These are phyloP conservation scores for Penicillium robsamsonii DNA, from an alignment of 495 filamentous ascomycete species.

Conservation along the genomic window DNA sequence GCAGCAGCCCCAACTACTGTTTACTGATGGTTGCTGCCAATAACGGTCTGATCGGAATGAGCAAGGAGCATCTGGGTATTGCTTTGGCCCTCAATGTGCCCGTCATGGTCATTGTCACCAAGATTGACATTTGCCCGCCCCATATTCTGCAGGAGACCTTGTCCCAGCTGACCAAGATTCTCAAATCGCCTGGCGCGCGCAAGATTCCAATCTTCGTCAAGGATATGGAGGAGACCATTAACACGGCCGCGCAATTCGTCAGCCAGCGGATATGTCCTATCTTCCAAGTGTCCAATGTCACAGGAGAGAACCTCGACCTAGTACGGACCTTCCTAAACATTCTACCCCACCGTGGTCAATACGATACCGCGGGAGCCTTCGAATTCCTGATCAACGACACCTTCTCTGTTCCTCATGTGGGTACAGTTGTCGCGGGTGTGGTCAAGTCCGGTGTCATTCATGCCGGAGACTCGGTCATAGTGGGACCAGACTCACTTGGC, in stretches of 20 bases:
- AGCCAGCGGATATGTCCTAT: slow-evolving; percentile 93
- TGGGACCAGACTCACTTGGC: slow-evolving; percentile 89
- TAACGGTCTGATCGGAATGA: slow-evolving; percentile 96
- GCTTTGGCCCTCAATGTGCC: slow-evolving; percentile 93
- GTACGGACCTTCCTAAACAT: slow-evolving; percentile 94
- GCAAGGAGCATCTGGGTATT: slow-evolving; percentile 95
- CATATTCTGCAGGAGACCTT: slow-evolving; percentile 94
- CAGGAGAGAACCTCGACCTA: slow-evolving; percentile 75
- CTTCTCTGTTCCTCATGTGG: slow-evolving; percentile 97
- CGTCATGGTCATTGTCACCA: slow-evolving; percentile 97
- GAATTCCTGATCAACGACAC: slow-evolving; percentile 97
- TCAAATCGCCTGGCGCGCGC: slow-evolving; percentile 88
- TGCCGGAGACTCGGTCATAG: slow-evolving; percentile 81
- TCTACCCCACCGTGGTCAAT: slow-evolving; percentile 90
- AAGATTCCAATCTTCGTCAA: slow-evolving; percentile 99
- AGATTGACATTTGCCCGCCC: slow-evolving; percentile 97
- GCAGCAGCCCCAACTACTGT: slow-evolving; percentile 96
- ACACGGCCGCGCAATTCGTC: slow-evolving; percentile 94
- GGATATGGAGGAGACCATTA: slow-evolving; percentile 83
- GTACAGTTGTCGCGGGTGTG: slow-evolving; percentile 92
- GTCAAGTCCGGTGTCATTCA: slow-evolving; percentile 84
- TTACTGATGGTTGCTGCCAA: slow-evolving; percentile 98
- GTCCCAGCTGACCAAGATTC: slow-evolving; percentile 83
- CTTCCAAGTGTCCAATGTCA: slow-evolving; percentile 98
- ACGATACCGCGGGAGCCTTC: slow-evolving; percentile 82